Conservation (phyloP, 495 filamentous ascomycete species). For the Aspergillus steynii region DNA sequence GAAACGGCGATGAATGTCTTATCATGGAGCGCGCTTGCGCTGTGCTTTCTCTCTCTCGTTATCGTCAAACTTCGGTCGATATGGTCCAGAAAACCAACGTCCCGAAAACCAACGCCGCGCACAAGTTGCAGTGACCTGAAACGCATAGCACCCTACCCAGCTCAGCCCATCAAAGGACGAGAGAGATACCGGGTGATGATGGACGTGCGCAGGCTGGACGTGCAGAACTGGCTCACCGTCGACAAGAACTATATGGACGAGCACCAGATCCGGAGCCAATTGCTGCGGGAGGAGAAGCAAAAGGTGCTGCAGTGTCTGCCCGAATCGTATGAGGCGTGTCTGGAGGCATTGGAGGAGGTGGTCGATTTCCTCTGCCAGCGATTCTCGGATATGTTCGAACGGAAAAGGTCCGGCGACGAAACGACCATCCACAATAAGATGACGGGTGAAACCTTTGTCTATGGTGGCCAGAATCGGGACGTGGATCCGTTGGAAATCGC, state of each 20-base stretch:
- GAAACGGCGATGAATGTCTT: constrained; percentile 35
- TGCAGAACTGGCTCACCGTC: constrained; percentile 54
- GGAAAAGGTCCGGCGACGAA: constrained; percentile 28
- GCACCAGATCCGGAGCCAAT: constrained; percentile 42
- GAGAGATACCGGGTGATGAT: constrained; percentile 52
- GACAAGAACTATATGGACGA: constrained; percentile 54
- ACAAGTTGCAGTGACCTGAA: constrained; percentile 34
- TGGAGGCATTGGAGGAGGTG: constrained; percentile 52
- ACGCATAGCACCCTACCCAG: constrained; percentile 42
- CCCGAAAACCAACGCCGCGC: constrained; percentile 6
- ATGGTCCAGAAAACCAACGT: constrained; percentile 12
- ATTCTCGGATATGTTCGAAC: constrained; percentile 49
- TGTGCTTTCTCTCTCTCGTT: constrained; percentile 43
- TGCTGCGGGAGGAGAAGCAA: constrained; percentile 41
- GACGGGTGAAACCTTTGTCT: constrained; percentile 48
- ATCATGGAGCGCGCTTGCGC: constrained; percentile 36
- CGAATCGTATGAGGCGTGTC: constrained; percentile 49
- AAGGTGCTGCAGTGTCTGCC: constrained; percentile 53
- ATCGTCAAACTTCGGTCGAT: constrained; percentile 23
- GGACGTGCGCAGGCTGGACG: constrained; percentile 54
- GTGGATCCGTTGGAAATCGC: constrained; percentile 55
- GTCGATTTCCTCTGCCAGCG: constrained; percentile 49
- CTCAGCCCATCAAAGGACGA: constrained; percentile 46
- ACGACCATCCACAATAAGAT: constrained; percentile 46
- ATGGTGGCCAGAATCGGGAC: constrained; percentile 31